phyloP scores from a whole-genome alignment of 768 basidiomycete genomes.

The Asterophora parasitica region DNA sequence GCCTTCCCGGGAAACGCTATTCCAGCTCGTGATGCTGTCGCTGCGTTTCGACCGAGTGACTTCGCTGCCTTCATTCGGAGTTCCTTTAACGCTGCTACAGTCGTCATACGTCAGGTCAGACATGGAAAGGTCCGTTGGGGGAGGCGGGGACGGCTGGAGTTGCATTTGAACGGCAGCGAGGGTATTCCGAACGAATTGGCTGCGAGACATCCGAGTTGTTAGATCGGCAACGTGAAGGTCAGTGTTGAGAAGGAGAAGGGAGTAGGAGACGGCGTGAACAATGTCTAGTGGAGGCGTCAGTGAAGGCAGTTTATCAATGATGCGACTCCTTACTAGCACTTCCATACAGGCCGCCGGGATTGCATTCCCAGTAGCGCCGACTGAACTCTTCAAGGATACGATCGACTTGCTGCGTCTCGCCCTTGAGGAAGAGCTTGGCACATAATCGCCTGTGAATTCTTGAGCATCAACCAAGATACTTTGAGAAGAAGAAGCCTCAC shows the following conservation, averaged over 20 bases:
- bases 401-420: conserved; percentile 97
- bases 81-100: conserved; percentile 49
- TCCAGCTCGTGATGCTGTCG: conserved; percentile 83
- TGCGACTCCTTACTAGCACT: conserved; percentile 62
- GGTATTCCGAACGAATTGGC: conserved; percentile 90
- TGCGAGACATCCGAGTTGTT: conserved; percentile 81
- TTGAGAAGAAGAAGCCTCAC: conserved; percentile 32
- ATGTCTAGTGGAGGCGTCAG: conserved; percentile 48
- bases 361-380: conserved; percentile 87
- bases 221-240: conserved; percentile 96
- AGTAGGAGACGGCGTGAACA: conserved; percentile 94
- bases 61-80: conserved; percentile 56
- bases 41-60: conserved; percentile 64
- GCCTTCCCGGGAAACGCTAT: conserved; percentile 65
- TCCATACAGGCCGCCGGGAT: conserved; percentile 75
- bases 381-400: conserved; percentile 93
- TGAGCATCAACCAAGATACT: not conserved
- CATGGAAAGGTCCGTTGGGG: conserved; percentile 43
- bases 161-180: conserved; percentile 82
- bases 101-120: conserved; percentile 69
- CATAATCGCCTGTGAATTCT: conserved; percentile 63
- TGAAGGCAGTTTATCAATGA: not conserved
- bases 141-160: conserved; percentile 48
- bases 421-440: conserved; percentile 88
- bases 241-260: conserved; percentile 90